Evolutionary conservation across 345 rosid genomes (phyloP).

Genomic region (Melaleuca alternifolia): DNA sequence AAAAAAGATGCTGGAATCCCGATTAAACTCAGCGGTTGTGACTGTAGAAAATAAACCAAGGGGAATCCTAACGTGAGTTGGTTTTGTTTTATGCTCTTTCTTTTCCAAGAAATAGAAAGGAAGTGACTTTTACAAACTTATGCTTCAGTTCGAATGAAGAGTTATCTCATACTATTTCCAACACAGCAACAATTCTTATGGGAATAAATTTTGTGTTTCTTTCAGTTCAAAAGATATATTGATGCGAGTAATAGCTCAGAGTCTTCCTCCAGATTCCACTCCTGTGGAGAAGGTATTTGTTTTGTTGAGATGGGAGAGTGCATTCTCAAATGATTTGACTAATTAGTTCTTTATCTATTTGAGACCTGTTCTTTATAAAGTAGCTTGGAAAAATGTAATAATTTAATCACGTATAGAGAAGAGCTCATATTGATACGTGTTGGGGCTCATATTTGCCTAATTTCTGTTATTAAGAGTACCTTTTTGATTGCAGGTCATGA

Average conservation of each 20-base stretch:
- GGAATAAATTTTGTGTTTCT: slow-evolving; percentile 3
- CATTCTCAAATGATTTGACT: neutral
- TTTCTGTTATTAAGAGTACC: neutral
- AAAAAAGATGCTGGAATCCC: slow-evolving; percentile 80
- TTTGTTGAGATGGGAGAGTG: neutral
- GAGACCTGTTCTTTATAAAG: neutral
- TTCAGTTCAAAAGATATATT: slow-evolving; percentile 89
- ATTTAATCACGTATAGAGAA: neutral
- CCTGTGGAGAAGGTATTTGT: slow-evolving; percentile 67
- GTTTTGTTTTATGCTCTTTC: neutral
- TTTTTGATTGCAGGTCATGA: slow-evolving; percentile 65
- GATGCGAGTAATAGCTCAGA: slow-evolving; percentile 91
- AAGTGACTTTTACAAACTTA: neutral
- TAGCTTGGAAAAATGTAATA: neutral
- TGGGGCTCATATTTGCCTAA: neutral
- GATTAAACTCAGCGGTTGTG: slow-evolving; percentile 67
- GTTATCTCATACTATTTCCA: neutral
- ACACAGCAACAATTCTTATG: neutral
- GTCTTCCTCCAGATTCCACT: slow-evolving; percentile 64
- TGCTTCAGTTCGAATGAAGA: neutral
- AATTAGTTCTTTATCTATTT: neutral
- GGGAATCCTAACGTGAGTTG: slow-evolving; percentile 88
- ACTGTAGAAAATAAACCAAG: slow-evolving; percentile 60
- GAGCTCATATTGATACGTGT: neutral
- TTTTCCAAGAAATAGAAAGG: neutral